These are phyloP conservation scores for Flaveria ramosissima DNA, from an alignment of 129 eudicot genomes.

Conservation along the genomic window DNA sequence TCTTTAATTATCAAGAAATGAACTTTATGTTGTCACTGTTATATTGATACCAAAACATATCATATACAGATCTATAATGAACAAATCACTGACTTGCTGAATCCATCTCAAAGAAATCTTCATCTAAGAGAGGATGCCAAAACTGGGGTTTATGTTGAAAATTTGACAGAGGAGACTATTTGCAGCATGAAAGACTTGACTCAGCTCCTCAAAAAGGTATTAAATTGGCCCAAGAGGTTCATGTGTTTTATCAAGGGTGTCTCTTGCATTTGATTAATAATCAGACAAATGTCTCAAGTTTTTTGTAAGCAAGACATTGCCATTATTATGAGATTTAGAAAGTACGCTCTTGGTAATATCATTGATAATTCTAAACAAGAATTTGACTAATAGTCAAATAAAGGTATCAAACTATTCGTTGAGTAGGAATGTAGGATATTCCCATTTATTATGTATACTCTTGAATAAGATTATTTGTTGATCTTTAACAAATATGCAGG, in stretches of 20 bases:
- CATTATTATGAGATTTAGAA: neutral
- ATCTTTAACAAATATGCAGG: slow-evolving; percentile 46
- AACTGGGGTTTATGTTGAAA: slow-evolving; percentile 92
- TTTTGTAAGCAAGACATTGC: neutral
- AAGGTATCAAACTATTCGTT: neutral
- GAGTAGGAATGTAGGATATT: neutral
- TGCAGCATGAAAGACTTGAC: slow-evolving; percentile 68
- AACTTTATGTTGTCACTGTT: neutral
- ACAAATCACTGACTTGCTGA: slow-evolving; percentile 91
- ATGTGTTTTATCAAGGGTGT: neutral
- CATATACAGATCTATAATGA: slow-evolving; percentile 90
- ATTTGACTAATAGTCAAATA: neutral
- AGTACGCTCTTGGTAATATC: neutral
- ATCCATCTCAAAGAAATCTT: slow-evolving; percentile 79
- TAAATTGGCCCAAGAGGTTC: neutral
- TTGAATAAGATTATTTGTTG: neutral
- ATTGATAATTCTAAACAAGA: slow-evolving; percentile 4
- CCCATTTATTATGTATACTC: slow-evolving; percentile 6
- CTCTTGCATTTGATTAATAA: neutral
- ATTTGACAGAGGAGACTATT: slow-evolving; percentile 78
- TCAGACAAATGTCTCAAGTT: neutral
- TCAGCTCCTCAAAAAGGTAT: slow-evolving; percentile 80
- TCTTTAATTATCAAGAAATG: neutral
- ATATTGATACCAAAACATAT: slow-evolving; percentile 19
- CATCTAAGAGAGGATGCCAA: slow-evolving; percentile 92